These are phyloP conservation scores for Plasmodium vivax DNA, from an alignment of 169 alveolate genomes.

Conservation along the genomic window DNA sequence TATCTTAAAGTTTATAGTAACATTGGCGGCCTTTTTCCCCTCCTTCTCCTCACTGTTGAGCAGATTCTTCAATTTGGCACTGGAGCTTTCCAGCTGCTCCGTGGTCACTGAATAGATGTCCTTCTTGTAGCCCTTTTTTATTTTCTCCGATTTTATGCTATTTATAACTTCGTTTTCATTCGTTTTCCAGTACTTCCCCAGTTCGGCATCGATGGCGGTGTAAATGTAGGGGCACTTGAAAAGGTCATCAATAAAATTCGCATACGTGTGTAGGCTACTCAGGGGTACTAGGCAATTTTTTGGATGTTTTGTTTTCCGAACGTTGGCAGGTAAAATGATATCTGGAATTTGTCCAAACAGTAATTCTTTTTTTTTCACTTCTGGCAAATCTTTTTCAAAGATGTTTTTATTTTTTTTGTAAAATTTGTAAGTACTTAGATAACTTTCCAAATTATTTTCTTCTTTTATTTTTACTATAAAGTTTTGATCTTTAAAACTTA, in stretches of 20 bases:
- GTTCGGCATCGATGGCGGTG: constrained; percentile 68
- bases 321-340: constrained; percentile 56
- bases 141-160: constrained; percentile 39
- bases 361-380: constrained; percentile 56
- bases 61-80: constrained; percentile 25
- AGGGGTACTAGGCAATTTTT: constrained; percentile 45
- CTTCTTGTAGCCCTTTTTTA: constrained; percentile 66
- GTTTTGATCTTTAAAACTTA: constrained; percentile 25
- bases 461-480: constrained; percentile 45
- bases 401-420: constrained; percentile 62
- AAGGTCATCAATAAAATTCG: constrained; percentile 40
- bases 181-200: constrained; percentile 72
- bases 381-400: constrained; percentile 48
- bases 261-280: constrained; percentile 60
- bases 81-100: constrained; percentile 52
- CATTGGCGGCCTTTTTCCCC: not conserved
- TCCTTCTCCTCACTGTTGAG: constrained; percentile 1
- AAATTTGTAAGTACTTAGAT: constrained; percentile 14
- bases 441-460: constrained; percentile 32
- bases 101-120: constrained; percentile 39
- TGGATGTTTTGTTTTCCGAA: constrained; percentile 65
- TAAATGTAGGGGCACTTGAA: constrained; percentile 44
- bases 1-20: constrained; percentile 20
- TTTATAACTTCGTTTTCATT: constrained; percentile 38
- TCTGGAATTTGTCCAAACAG: constrained; percentile 65